A percentile compares a stretch with the other conserved stretches of the same genome.
Conservation (phyloP, 768 basidiomycete species). For the Trametes cingulata region DNA sequence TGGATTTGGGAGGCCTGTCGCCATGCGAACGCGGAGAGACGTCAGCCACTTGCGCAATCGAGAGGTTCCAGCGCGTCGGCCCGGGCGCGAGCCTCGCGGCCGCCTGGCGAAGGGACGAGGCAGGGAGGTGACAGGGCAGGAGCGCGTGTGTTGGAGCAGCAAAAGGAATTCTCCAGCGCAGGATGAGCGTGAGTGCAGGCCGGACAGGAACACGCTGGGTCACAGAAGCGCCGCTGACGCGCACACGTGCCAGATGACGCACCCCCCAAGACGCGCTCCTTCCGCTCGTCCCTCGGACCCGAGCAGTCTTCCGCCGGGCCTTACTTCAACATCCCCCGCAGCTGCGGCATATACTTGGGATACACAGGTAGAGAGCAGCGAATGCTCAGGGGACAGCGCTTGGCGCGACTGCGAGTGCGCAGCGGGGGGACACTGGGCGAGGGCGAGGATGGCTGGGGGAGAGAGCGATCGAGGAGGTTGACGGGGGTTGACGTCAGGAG, state of each 20-base stretch:
- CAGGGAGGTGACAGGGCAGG: no score
- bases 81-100: background rate
- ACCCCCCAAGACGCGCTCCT: background rate
- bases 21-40: background rate
- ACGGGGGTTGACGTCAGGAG: slow-evolving; percentile 10
- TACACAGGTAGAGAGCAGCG: no score
- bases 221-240: background rate
- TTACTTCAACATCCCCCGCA: no score
- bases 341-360: no score
- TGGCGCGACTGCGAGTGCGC: no score
- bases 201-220: background rate
- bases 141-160: background rate
- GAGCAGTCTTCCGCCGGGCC: background rate
- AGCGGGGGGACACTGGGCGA: no score
- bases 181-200: background rate
- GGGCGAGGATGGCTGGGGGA: no score
- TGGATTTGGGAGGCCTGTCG: background rate
- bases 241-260: slow-evolving; percentile 12
- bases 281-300: background rate
- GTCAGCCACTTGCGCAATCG: slow-evolving; percentile 10
- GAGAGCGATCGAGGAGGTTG: background rate
- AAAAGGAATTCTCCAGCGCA: background rate
- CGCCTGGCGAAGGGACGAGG: no score
- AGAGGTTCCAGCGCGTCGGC: background rate
- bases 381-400: no score